Conservation (phyloP, 805 yeast species). For the Ogataea trehalophila region DNA sequence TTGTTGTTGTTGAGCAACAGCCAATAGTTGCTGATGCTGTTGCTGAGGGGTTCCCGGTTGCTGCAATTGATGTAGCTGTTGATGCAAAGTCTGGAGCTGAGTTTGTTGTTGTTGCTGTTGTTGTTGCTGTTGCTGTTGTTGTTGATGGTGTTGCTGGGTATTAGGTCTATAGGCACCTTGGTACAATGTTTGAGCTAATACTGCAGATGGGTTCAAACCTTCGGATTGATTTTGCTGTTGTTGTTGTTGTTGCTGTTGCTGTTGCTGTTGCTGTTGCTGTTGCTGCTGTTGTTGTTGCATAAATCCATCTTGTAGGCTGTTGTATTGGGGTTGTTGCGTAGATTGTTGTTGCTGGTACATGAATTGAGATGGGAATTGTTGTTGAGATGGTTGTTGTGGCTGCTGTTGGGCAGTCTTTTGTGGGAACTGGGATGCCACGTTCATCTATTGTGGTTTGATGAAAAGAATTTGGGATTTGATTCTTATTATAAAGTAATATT, state of each 20-base stretch:
- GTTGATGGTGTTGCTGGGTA: slow-evolving; percentile 21
- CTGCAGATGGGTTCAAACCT: slow-evolving; percentile 31
- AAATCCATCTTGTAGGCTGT: not conserved
- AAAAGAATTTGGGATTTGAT: not conserved
- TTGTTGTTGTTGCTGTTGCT: slow-evolving; percentile 23
- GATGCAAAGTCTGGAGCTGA: slow-evolving; percentile 18
- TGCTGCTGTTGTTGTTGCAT: slow-evolving; percentile 10
- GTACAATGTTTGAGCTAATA: slow-evolving; percentile 36
- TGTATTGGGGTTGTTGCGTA: slow-evolving; percentile 9
- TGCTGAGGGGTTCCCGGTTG: slow-evolving; percentile 25
- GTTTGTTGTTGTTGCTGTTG: slow-evolving; percentile 22
- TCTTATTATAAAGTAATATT: not conserved
- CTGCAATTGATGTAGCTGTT: slow-evolving; percentile 21
- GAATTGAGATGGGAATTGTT: slow-evolving; percentile 6
- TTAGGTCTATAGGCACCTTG: slow-evolving; percentile 37
- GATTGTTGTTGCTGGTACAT: slow-evolving; percentile 7
- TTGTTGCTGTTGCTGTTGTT: slow-evolving; percentile 1
- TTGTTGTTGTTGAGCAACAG: slow-evolving; percentile 8
- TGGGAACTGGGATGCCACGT: slow-evolving; percentile 13
- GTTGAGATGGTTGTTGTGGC: slow-evolving; percentile 13
- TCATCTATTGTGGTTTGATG: slow-evolving; percentile 5
- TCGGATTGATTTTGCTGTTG: slow-evolving; percentile 19
- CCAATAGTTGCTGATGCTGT: slow-evolving; percentile 10
- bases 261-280: slow-evolving; percentile 11
- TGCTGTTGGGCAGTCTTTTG: slow-evolving; percentile 16